Evolutionary conservation across 192 early-diverging fungal species (phyloP), one percentile per base, ranked within the genome.

Genomic region (Rhizophagus prolifer): DNA sequence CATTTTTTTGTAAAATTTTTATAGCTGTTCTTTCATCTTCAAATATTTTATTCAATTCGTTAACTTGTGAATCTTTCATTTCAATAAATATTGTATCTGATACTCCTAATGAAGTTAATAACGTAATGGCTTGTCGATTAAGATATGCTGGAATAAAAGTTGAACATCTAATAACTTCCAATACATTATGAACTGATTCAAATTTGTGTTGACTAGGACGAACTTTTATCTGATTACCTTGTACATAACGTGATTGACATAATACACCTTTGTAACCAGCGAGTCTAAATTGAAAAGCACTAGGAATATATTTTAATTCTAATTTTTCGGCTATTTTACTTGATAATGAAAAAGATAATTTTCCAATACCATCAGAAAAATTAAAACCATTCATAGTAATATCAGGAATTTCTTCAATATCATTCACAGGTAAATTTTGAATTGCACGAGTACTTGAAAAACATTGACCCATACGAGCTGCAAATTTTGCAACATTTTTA

Each of bases 311-410:
- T 28, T 69, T 78, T n/a, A 88, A 81, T 23, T 83, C 82, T 66
- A 87, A 58, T 3, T 70, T 75, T 8, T 72, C 68, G 0, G 82
- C 81, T 34, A 91, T 81, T 12, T 80, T 73, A 9, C 75, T 46
- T 10, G 90, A 85, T 44, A 94, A 72, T 2, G 44, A 60, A 3
- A 62, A 72, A 0, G 90, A 90, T 38, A 95, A 85, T 14, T 83
- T 83, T 44, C 94, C 94, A 10, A 91, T 85, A 5, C 94, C 94
- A 79, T 95, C 94, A 28, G 91, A 92, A 72, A 95, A 95, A 0
- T 66, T 83, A 62, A 80, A 91, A 5, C 83, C 82, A 65, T 91
- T 84, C 2, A 78, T 67, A 58, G 83, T 80, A 50, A 95, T 82
- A 65, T 95, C 94, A 2, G 74, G 68, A 47, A 94, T 86, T 1